Evolutionary conservation across 257 asterid species (phyloP), one percentile per base, ranked within the genome.

Genomic region (Solanum clarkiae): DNA sequence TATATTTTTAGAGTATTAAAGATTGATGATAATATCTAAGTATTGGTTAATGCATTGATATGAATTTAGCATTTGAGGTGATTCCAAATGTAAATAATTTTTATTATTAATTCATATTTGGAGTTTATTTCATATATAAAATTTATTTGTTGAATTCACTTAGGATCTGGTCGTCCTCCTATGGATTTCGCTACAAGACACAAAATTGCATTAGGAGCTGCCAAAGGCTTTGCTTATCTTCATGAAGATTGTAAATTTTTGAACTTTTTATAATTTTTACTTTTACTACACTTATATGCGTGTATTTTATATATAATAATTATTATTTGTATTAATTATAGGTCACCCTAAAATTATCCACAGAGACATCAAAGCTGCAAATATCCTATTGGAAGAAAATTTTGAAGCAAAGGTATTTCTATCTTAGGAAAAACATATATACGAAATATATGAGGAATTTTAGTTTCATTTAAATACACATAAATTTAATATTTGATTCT

Each of bases 271-370:
- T 49, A 10, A 45, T 59, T 60, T 8, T 32, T 22, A 29, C 22
- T 10, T 75, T 12, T 47, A 36, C 16, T 13, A 14, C 20, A 22
- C 57, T 17, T 22, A 40, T 16, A 10, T 22, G 5, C 16, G 0
- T 10, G 7, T 62, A 20, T 5, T 14, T 10, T 56, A 70, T 10
- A 22, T 3, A 18, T 24, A 79, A 16, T 9, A 57, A 29, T 13
- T 32, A 5, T 29, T 8, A 17, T 57, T 10, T 6, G 0, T 40
- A 10, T 45, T 10, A 24, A 44, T 17, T 90, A 80, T 88, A 95
- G 99, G 99, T 62, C 98, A 95, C 84, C 99, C 98, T 85, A 97
- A 97, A 62, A 94, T 94, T 79, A 95, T 95, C 84, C 99, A 95
- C 47, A 89, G 99, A 85, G 99, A 95, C 62, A 95, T 95, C 65